phyloP scores from a whole-genome alignment of 2,329 filamentous ascomycete genomes.

The Alternaria solani region DNA sequence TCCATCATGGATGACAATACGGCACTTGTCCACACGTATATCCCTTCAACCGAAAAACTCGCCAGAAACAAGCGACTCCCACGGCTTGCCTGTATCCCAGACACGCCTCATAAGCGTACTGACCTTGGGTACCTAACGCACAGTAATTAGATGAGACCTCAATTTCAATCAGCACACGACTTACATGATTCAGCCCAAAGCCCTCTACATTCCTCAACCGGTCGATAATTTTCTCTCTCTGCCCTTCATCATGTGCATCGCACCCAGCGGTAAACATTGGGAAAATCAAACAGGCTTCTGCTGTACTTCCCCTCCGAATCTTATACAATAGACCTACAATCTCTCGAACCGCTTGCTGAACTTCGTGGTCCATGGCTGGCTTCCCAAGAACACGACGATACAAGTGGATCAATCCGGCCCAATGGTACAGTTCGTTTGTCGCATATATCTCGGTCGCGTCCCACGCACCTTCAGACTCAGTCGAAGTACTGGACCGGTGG shows the following conservation, averaged over 20 bases:
- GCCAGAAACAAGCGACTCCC: constrained; percentile 71
- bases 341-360: constrained; percentile 69
- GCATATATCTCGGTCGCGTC: constrained; percentile 72
- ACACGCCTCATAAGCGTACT: constrained; percentile 71
- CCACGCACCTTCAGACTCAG: constrained; percentile 57
- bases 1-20: background rate
- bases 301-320: constrained; percentile 71
- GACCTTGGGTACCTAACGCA: constrained; percentile 63
- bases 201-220: constrained; percentile 73
- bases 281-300: constrained; percentile 78
- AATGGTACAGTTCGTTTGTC: constrained; percentile 81
- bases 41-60: constrained; percentile 69
- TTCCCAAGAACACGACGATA: constrained; percentile 75
- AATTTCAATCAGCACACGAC: constrained; percentile 22
- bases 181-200: constrained; percentile 78
- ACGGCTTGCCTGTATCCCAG: constrained; percentile 72
- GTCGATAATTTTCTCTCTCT: constrained; percentile 69
- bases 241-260: constrained; percentile 66
- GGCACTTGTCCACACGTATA: background rate
- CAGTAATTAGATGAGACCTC: background rate
- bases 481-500: constrained; percentile 47
- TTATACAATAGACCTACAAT: constrained; percentile 70
- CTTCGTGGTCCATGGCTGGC: constrained; percentile 63
- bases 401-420: constrained; percentile 78
- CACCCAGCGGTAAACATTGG: constrained; percentile 86